phyloP scores from a whole-genome alignment of 768 basidiomycete species.

The Tylopilus sp. region DNA sequence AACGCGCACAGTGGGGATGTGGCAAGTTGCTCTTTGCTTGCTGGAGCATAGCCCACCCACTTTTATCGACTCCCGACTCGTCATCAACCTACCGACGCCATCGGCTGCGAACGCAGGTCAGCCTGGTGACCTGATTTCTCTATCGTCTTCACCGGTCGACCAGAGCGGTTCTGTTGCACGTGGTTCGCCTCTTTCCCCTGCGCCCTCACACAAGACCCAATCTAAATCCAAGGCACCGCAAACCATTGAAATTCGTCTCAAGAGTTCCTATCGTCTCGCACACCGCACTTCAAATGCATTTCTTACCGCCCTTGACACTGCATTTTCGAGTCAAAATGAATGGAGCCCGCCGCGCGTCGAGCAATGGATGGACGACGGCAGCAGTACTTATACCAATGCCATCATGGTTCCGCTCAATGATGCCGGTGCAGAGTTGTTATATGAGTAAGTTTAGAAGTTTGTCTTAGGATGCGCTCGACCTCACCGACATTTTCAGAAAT shows the following conservation, averaged over 20 bases:
- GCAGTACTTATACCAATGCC: slow-evolving; percentile 11
- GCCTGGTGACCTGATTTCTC: slow-evolving; percentile 5
- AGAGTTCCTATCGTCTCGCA: slow-evolving; percentile 15
- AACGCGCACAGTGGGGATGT: slow-evolving; percentile 12
- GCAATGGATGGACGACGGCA: slow-evolving; percentile 9
- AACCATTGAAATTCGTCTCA: slow-evolving; percentile 32
- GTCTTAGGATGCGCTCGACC: not conserved
- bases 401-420: slow-evolving; percentile 40
- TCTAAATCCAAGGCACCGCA: slow-evolving; percentile 5
- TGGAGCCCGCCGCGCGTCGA: slow-evolving; percentile 11
- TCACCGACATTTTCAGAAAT: slow-evolving; percentile 32
- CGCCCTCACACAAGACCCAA: not conserved
- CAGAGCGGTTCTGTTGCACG: not conserved
- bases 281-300: slow-evolving; percentile 19
- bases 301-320: slow-evolving; percentile 1
- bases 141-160: slow-evolving; percentile 1
- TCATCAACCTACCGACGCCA: slow-evolving; percentile 41
- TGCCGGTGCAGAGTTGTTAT: slow-evolving; percentile 45
- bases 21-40: slow-evolving; percentile 49
- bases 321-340: slow-evolving; percentile 1
- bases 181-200: too few species aligned
- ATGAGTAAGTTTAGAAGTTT: slow-evolving; percentile 40
- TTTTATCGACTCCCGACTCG: slow-evolving; percentile 49
- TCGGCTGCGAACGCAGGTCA: not conserved
- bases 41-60: slow-evolving; percentile 58